Percentiles rank a stretch among this genome's conserved stretches.
Evolutionary conservation across 352 stramenopile species (phyloP).

Genomic region (Aphanomyces astaci): DNA sequence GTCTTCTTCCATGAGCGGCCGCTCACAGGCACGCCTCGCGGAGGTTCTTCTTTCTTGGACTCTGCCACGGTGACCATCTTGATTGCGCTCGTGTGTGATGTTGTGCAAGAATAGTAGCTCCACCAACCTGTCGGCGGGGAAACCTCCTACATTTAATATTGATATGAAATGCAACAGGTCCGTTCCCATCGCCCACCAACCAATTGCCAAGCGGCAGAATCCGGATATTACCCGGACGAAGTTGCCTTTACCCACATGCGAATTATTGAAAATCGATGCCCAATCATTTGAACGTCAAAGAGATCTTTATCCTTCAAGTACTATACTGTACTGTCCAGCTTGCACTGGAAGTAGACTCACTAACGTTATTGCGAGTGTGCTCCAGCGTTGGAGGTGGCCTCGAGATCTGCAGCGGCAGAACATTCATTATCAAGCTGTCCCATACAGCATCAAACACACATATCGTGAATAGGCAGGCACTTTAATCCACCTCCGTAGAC

Average conservation of each 20-base stretch:
- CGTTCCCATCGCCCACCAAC: background rate
- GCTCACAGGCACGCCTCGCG: constrained; percentile 59
- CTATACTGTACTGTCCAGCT: background rate
- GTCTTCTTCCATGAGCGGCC: constrained; percentile 77
- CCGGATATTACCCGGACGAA: background rate
- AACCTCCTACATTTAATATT: too few relatives aligned
- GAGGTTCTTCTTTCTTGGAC: constrained; percentile 27
- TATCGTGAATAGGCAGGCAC: too few relatives aligned
- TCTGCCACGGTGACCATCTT: constrained; percentile 2
- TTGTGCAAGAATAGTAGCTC: background rate
- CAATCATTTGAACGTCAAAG: background rate
- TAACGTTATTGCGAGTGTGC: too few relatives aligned
- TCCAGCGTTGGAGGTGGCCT: too few relatives aligned
- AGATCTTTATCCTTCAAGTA: background rate
- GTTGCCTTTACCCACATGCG: background rate
- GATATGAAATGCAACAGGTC: background rate
- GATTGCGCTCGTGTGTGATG: constrained; percentile 13
- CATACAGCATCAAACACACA: too few relatives aligned
- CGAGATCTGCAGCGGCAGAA: too few relatives aligned
- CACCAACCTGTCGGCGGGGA: background rate
- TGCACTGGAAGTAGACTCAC: too few relatives aligned
- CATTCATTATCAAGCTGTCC: too few relatives aligned
- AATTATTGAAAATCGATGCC: background rate
- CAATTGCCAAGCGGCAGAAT: background rate
- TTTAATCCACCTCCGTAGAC: too few relatives aligned